phyloP scores from a whole-genome alignment of 75 land plant species.

The Pinus albicaulis region DNA sequence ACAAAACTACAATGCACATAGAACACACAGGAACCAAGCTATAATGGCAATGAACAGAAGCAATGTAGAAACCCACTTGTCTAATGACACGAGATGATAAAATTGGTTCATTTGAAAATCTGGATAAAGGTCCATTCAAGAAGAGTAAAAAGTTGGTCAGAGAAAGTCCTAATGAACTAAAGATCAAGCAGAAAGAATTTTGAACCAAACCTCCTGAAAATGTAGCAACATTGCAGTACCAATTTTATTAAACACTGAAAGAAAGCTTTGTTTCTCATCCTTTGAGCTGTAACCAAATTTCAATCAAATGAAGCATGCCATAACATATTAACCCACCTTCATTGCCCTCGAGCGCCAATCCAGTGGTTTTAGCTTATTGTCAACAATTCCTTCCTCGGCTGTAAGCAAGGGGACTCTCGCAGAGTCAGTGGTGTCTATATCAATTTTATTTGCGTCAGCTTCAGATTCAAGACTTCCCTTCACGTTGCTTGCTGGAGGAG shows the following conservation, averaged over 20 bases:
- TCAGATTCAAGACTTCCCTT: not conserved
- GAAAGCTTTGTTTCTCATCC: not conserved
- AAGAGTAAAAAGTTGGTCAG: too few species aligned
- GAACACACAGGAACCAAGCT: not conserved
- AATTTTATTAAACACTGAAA: not conserved
- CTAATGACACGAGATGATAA: not conserved
- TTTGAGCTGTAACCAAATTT: not conserved
- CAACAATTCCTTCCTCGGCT: slow-evolving; percentile 10
- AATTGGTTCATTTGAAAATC: not conserved
- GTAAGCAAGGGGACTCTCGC: not conserved
- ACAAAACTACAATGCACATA: not conserved
- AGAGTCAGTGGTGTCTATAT: not conserved
- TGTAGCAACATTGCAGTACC: not conserved
- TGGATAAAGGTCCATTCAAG: not conserved
- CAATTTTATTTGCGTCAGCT: not conserved
- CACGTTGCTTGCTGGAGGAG: slow-evolving; percentile 46
- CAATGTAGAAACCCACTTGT: not conserved
- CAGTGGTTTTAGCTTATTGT: not conserved
- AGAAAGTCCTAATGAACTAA: too few species aligned
- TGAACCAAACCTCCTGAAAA: not conserved
- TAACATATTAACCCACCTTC: not conserved
- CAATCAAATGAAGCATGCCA: not conserved
- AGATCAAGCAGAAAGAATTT: too few species aligned
- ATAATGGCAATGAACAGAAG: not conserved
- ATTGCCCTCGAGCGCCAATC: slow-evolving; percentile 7